Percentiles rank a stretch among this genome's conserved stretches.
These are phyloP conservation scores for Drechslera avenae DNA, from an alignment of 2,329 filamentous ascomycete genomes.

Conservation along the genomic window DNA sequence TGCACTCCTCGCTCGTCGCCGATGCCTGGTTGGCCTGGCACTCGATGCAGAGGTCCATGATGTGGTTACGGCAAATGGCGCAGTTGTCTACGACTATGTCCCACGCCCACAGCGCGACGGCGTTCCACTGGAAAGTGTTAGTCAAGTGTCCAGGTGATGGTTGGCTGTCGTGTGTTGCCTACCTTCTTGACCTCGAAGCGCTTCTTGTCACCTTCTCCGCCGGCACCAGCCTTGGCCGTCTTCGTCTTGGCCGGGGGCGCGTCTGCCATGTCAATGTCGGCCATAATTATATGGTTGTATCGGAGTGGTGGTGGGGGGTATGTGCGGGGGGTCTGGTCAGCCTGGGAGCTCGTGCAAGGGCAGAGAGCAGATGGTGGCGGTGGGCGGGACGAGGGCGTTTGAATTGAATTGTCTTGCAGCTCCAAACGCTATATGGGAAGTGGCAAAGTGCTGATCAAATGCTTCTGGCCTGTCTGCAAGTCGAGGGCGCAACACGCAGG, in stretches of 20 bases:
- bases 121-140: slow-evolving; percentile 78
- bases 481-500: slow-evolving; percentile 11
- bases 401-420: slow-evolving; percentile 5
- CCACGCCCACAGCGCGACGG: slow-evolving; percentile 98
- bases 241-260: slow-evolving; percentile 65
- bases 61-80: slow-evolving; percentile 98
- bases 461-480: not conserved
- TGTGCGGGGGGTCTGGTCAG: slow-evolving; percentile 25
- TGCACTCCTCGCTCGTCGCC: slow-evolving; percentile 96
- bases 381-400: not conserved
- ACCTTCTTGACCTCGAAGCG: slow-evolving; percentile 99
- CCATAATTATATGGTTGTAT: slow-evolving; percentile 63
- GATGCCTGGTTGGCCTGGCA: slow-evolving; percentile 99
- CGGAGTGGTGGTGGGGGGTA: slow-evolving; percentile 25
- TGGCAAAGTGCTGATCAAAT: slow-evolving; percentile 9
- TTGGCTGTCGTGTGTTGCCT: slow-evolving; percentile 23
- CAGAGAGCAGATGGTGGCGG: not conserved
- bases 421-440: slow-evolving; percentile 2
- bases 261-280: slow-evolving; percentile 96
- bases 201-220: slow-evolving; percentile 73
- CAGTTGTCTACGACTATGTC: slow-evolving; percentile 99
- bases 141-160: slow-evolving; percentile 10
- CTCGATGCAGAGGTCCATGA: slow-evolving; percentile 99
- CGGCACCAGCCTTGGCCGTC: slow-evolving; percentile 58
- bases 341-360: slow-evolving; percentile 5